Conservation (phyloP, 148 eudicot genomes). For the Hydrangea macrophylla region DNA sequence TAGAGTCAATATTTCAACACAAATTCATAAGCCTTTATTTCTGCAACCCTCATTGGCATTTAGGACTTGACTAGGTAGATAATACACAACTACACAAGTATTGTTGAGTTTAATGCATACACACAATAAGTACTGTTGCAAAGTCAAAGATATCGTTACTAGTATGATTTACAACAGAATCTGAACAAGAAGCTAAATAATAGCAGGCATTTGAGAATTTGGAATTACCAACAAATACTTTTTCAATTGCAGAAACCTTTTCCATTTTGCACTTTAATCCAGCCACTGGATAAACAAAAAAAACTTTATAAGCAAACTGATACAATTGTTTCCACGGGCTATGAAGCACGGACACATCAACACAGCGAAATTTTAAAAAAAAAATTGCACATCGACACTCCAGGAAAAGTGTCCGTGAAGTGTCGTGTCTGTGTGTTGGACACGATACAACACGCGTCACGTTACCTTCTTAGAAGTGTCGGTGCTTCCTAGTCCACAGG, state of each 20-base stretch:
- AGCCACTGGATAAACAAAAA: constrained; percentile 36
- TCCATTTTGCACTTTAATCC: constrained; percentile 49
- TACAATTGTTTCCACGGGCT: background rate
- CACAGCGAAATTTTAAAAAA: too few species aligned
- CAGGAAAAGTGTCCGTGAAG: too few species aligned
- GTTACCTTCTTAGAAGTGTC: too few species aligned
- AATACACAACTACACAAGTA: too few species aligned
- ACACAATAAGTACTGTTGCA: background rate
- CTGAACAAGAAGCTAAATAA: background rate
- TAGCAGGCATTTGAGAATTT: background rate
- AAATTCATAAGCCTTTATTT: background rate
- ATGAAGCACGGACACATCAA: too few species aligned
- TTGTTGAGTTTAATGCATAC: too few species aligned
- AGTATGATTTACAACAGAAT: background rate
- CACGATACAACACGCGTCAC: too few species aligned
- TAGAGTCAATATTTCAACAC: background rate
- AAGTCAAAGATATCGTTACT: background rate
- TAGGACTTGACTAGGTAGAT: background rate
- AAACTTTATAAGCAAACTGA: constrained; percentile 5
- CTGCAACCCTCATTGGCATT: background rate
- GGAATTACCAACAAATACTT: constrained; percentile 43
- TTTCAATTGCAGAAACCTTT: constrained; percentile 37
- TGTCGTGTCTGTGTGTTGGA: too few species aligned
- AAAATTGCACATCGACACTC: too few species aligned
- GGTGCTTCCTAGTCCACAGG: too few species aligned